These are phyloP conservation scores for Rubia peregrina DNA, from an alignment of 305 asterid species.

Conservation along the genomic window DNA sequence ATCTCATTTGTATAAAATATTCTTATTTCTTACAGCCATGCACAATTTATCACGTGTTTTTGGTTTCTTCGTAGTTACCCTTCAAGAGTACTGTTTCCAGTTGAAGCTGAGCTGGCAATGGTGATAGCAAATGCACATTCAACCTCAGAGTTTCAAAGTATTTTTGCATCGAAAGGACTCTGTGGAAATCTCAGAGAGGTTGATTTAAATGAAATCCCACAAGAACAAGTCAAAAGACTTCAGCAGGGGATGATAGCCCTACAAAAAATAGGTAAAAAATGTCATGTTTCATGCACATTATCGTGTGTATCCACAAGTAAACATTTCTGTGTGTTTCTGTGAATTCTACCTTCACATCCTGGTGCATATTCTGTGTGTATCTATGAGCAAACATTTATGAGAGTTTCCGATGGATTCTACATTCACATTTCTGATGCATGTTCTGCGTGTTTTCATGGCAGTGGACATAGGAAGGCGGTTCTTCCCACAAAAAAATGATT, in stretches of 20 bases:
- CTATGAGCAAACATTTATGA: no score
- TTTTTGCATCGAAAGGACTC: conserved; percentile 44
- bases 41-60: background rate
- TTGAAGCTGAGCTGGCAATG: conserved; percentile 78
- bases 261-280: conserved; percentile 56
- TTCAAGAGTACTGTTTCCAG: conserved; percentile 71
- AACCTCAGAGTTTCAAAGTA: conserved; percentile 59
- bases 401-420: no score
- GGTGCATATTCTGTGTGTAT: no score
- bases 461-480: conserved; percentile 74
- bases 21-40: background rate
- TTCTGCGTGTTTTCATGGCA: conserved; percentile 21
- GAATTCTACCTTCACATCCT: no score
- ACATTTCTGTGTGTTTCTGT: no score
- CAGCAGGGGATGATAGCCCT: conserved; percentile 55
- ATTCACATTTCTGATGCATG: background rate
- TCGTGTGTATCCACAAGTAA: background rate
- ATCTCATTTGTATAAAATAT: background rate
- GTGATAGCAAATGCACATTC: conserved; percentile 64
- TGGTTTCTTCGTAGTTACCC: conserved; percentile 51
- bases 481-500: conserved; percentile 86
- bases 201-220: conserved; percentile 60
- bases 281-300: background rate
- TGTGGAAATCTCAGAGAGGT: conserved; percentile 49
- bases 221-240: conserved; percentile 72